Base-by-base conservation (phyloP, 1,284 basidiomycete genomes). In the Somion occarium region DNA sequence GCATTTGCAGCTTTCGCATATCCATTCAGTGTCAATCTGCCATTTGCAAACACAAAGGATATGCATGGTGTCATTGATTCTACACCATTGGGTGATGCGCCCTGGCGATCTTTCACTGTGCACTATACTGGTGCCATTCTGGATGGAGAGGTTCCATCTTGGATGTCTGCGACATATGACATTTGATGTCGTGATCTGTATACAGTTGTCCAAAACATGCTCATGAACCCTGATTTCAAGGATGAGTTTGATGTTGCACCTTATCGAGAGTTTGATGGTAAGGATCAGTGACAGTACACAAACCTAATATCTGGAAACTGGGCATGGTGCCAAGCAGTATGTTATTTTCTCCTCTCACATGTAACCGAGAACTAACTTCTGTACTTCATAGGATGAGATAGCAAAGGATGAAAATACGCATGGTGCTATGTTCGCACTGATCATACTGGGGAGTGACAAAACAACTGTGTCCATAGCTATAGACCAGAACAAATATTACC, bases 401-500 rank as follows among this genome's bases (percentile, higher is more conserved):
- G 48, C 48, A 9, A 7, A 48, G 23, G 50, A 54, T 24, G 26
- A 46, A 1, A 23, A 3, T 5, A 49, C 11, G 11, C 49, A 59
- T 20, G 61, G 62, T 3, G 27, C 61, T 1, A 55, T 56, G 44
- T 59, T 62, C 24, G 48, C 56, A 1, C 62, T 60, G 0, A 38
- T 64, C 9, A 61, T 66, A 13, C 49, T 60, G 5, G 63, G 64
- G 0, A 58, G 53, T 18, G 57, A 64, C 49, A 64, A 64, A 42
- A 64, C 62, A 1, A 63, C 61, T 5, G 62, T 63, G 1, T 63
- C 59, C 0, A 59, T 62, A 9, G 60, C 60, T 9, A 64, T 61
- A 1, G 62, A 62, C 2, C 58, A 64, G 12, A 59, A 57, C 24
- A 59, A 61, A 18, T 63, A 54, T 49, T 56, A 58, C 15, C 60